phyloP scores from a whole-genome alignment of 2,329 filamentous ascomycete species.

The Laburnicola sp. region DNA sequence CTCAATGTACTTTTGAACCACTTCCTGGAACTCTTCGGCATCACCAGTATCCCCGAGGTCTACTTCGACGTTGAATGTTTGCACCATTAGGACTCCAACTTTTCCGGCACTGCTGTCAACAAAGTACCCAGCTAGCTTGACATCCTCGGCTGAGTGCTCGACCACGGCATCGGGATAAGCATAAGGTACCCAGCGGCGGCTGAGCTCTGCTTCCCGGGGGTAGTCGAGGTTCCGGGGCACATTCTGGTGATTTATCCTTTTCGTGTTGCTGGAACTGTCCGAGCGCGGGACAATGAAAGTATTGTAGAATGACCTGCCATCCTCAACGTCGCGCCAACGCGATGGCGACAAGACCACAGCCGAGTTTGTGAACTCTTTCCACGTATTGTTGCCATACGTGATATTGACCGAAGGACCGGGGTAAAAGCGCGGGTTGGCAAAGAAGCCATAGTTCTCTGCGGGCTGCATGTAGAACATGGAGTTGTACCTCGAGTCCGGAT shows the following conservation, averaged over 20 bases:
- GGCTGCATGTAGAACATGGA: constrained; percentile 43
- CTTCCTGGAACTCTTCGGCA: constrained; percentile 41
- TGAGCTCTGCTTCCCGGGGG: constrained; percentile 33
- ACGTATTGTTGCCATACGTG: constrained; percentile 44
- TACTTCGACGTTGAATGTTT: constrained; percentile 44
- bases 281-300: constrained; percentile 33
- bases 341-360: constrained; percentile 30
- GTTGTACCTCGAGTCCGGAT: constrained; percentile 49
- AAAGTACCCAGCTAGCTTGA: constrained; percentile 52
- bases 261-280: constrained; percentile 25
- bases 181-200: constrained; percentile 27
- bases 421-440: constrained; percentile 39
- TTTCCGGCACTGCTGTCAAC: constrained; percentile 47
- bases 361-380: constrained; percentile 31
- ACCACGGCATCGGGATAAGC: constrained; percentile 45
- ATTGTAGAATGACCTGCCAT: constrained; percentile 47
- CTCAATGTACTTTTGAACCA: constrained; percentile 51
- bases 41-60: constrained; percentile 13
- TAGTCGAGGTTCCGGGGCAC: constrained; percentile 34
- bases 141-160: constrained; percentile 33
- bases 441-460: constrained; percentile 36
- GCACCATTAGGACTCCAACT: constrained; percentile 51
- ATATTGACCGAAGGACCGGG: constrained; percentile 34
- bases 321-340: constrained; percentile 36
- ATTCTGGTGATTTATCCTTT: constrained; percentile 25